Evolutionary conservation across 345 rosid species (phyloP).

Genomic region (Eucalyptus erythrocorys): DNA sequence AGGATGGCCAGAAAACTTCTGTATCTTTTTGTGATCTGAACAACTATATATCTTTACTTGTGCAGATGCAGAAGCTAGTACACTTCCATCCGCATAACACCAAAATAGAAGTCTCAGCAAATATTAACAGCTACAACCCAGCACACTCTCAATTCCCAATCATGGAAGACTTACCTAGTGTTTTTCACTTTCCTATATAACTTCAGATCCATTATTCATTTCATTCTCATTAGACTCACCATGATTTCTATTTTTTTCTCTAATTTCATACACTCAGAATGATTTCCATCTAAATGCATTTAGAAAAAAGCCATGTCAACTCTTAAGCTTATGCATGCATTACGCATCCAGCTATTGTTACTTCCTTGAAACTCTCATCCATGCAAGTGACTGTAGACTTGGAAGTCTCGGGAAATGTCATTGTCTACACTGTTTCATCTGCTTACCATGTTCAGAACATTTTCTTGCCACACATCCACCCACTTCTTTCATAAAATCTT

Average conservation of each 20-base stretch:
- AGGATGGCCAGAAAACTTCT: conserved; percentile 91
- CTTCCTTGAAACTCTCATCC: neutral
- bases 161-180: neutral
- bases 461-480: neutral
- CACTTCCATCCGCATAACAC: conserved; percentile 48
- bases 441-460: neutral
- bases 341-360: neutral
- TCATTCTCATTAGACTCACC: neutral
- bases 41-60: conserved; percentile 56
- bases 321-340: neutral
- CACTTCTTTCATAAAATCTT: neutral
- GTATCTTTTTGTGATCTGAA: conserved; percentile 61
- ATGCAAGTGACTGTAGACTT: neutral
- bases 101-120: neutral
- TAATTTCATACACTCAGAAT: neutral
- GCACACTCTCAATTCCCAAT: neutral
- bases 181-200: neutral
- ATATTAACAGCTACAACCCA: neutral
- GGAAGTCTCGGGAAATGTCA: neutral
- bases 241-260: neutral
- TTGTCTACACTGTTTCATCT: neutral
- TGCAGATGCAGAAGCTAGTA: conserved; percentile 74
- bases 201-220: neutral
- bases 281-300: neutral
- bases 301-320: neutral